Evolutionary conservation across 257 asterid genomes (phyloP).

Genomic region (Gardenia jasminoides): DNA sequence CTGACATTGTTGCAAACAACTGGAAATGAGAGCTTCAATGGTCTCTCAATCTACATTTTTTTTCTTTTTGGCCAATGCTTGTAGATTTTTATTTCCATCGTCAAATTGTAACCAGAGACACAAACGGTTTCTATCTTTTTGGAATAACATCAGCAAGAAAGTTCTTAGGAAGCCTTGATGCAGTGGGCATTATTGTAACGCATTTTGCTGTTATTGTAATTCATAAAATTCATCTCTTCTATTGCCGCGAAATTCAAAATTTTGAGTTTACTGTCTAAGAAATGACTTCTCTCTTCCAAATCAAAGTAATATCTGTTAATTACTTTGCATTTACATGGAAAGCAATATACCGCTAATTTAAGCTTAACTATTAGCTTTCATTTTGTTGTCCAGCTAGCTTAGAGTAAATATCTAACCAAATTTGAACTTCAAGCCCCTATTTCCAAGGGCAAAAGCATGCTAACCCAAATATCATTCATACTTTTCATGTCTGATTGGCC

Average conservation of each 20-base stretch:
- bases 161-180: not conserved
- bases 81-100: slow-evolving; percentile 41
- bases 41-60: not conserved
- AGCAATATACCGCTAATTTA: not conserved
- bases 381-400: not conserved
- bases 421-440: not conserved
- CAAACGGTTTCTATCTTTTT: slow-evolving; percentile 36
- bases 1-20: slow-evolving; percentile 87
- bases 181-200: slow-evolving; percentile 8
- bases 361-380: no score
- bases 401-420: not conserved
- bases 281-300: not conserved
- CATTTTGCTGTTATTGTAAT: not conserved
- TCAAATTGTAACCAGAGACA: slow-evolving; percentile 39
- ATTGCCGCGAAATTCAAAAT: not conserved
- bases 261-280: not conserved
- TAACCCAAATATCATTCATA: not conserved
- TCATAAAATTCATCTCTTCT: not conserved
- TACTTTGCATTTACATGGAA: not conserved
- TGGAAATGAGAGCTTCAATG: slow-evolving; percentile 54
- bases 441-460: not conserved
- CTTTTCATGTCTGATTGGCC: not conserved
- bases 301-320: not conserved
- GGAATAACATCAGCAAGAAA: slow-evolving; percentile 13
- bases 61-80: slow-evolving; percentile 19